A percentile compares a stretch with the other conserved stretches of the same genome.
phyloP scores from a whole-genome alignment of 192 early-diverging fungal genomes.

The Podila epicladia region DNA sequence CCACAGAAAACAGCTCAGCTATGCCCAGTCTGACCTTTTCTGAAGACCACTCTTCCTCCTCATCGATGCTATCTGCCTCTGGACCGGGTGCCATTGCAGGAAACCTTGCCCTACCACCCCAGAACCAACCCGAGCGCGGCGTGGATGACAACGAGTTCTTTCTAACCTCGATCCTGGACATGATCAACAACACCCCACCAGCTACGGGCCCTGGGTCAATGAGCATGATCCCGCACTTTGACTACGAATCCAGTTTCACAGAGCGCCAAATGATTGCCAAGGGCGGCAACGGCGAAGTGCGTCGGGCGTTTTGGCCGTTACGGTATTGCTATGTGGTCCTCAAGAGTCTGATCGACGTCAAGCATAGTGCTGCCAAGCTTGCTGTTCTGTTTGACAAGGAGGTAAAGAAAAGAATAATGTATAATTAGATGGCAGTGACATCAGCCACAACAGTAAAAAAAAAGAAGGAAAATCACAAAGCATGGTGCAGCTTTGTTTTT shows the following conservation, averaged over 20 bases:
- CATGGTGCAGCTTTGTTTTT: not conserved
- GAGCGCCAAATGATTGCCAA: conserved; percentile 3
- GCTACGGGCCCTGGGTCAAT: not conserved
- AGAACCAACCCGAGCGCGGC: not conserved
- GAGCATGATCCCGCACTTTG: conserved; percentile 4
- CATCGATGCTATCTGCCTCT: not conserved
- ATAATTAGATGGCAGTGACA: too few relatives aligned
- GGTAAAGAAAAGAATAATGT: not conserved
- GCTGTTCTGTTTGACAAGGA: conserved; percentile 25
- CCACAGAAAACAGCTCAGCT: not conserved
- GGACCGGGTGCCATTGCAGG: not conserved
- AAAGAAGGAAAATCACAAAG: too few relatives aligned
- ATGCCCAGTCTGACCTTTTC: conserved; percentile 15
- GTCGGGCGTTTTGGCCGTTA: conserved; percentile 9
- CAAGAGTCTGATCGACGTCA: conserved; percentile 18
- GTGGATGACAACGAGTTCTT: conserved; percentile 13
- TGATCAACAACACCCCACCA: not conserved
- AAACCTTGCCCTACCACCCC: not conserved
- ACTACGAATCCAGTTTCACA: conserved; percentile 11
- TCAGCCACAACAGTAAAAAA: too few relatives aligned
- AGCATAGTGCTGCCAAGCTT: conserved; percentile 11
- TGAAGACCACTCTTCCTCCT: conserved; percentile 2
- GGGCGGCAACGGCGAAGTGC: conserved; percentile 32
- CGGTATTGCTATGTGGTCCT: conserved; percentile 9
- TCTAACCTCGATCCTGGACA: conserved; percentile 10